These are phyloP conservation scores for Grigorovia humatica DNA, from an alignment of 805 yeast genomes.

Conservation along the genomic window DNA sequence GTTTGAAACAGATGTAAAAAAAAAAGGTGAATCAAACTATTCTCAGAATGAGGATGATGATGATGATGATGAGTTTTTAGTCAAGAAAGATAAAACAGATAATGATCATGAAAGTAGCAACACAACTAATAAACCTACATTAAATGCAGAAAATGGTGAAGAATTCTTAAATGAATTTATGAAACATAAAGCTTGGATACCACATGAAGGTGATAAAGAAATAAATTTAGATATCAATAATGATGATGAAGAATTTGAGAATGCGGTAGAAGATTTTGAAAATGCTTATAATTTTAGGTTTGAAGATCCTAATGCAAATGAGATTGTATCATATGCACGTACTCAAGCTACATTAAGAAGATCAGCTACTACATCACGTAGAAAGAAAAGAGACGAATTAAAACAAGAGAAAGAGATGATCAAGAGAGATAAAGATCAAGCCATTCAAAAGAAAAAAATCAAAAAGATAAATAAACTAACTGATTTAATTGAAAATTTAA, in stretches of 20 bases:
- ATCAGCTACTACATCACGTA: conserved; percentile 60
- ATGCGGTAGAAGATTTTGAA: conserved; percentile 85
- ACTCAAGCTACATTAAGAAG: conserved; percentile 86
- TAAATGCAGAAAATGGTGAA: conserved; percentile 58
- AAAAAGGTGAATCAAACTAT: conserved; percentile 32
- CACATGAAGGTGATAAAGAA: conserved; percentile 51
- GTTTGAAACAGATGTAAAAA: conserved; percentile 39
- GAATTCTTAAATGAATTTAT: conserved; percentile 67
- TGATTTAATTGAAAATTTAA: conserved; percentile 42
- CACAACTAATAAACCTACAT: conserved; percentile 11
- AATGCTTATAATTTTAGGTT: conserved; percentile 89
- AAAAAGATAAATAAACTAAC: conserved; percentile 68
- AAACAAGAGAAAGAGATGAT: conserved; percentile 43
- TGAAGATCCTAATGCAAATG: conserved; percentile 86
- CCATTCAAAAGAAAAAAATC: conserved; percentile 60
- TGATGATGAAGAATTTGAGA: conserved; percentile 81
- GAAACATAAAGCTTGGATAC: conserved; percentile 81
- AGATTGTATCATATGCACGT: conserved; percentile 91
- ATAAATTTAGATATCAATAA: conserved; percentile 40
- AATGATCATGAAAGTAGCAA: conserved; percentile 13
- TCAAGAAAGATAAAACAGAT: conserved; percentile 41
- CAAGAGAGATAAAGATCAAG: conserved; percentile 45
- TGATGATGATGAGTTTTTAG: conserved; percentile 39
- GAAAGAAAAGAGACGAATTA: conserved; percentile 69
- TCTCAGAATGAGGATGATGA: conserved; percentile 28